Base-by-base conservation (phyloP, 345 rosid genomes). In the Gossypium australe region DNA sequence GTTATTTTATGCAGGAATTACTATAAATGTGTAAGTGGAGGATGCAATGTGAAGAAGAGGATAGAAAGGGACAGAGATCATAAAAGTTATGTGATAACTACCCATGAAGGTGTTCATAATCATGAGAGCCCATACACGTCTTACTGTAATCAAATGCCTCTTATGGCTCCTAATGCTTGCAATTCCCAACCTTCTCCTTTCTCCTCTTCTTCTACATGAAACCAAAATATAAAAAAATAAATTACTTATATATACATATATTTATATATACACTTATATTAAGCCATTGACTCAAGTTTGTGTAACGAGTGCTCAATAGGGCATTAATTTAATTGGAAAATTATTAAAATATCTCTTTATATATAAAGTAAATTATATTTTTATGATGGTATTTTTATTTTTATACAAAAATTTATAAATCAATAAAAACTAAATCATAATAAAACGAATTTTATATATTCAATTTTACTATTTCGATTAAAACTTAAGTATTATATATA, bases 21-120 rank as follows among this genome's bases (percentile, higher is more conserved):
- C 17, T 62, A 62, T 29, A 62, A 62, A 62, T 62, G 45, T 29
- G 87, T 92, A 44, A 84, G 73, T 29, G 91, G 83, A 71, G 91
- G 89, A 13, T 94, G 98, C 77, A 65, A 44, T 16, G 98, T 94
- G 82, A 92, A 92, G 90, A 92, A 94, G 81, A 86, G 92, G 75
- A 87, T 94, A 63, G 95, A 94, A 73, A 89, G 97, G 64, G 97
- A 94, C 64, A 76, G 72, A 38, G 87, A 89, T 14, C 97, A 90
- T 73, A 53, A 70, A 48, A 78, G 78, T 27, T 89, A 83, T 71
- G 98, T 94, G 49, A 87, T 94, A 16, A 94, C 98, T 7, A 89
- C 91, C 1, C 92, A 94, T 22, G 97, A 94, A 11, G 97, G 97
- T 18, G 66, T 87, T 17, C 98, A 92, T 77, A 88, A 79, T 70